A percentile compares a stretch with the other conserved stretches of the same genome.
These are phyloP conservation scores for Heterobasidion annosum DNA, from an alignment of 1,284 basidiomycete genomes.

Conservation along the genomic window DNA sequence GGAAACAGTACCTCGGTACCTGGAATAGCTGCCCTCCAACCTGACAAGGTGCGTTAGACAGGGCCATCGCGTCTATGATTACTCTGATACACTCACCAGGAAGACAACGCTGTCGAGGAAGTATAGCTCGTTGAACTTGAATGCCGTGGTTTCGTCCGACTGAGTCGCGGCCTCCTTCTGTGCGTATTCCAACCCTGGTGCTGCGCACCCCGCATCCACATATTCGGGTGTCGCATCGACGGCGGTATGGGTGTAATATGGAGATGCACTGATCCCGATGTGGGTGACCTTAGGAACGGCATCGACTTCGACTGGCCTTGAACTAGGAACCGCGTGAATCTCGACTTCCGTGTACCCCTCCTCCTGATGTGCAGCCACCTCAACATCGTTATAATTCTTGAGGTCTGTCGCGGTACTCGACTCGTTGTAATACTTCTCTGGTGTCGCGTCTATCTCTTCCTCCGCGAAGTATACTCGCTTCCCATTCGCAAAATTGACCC, in stretches of 20 bases:
- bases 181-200: no score
- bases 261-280: no score
- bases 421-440: neutral
- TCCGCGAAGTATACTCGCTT: neutral
- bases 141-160: neutral
- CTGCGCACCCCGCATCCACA: no score
- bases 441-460: neutral
- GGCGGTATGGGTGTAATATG: no score
- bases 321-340: neutral
- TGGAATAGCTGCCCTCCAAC: neutral
- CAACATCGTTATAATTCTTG: neutral
- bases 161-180: neutral
- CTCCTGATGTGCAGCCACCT: neutral
- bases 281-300: no score
- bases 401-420: neutral
- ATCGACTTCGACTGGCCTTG: no score
- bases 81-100: neutral
- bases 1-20: neutral
- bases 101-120: neutral
- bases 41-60: neutral
- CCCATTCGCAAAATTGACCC: neutral
- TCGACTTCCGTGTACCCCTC: neutral
- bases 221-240: no score
- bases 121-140: neutral
- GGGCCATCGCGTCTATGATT: neutral